phyloP scores from a whole-genome alignment of 768 basidiomycete genomes.

The Royoungia palumana region DNA sequence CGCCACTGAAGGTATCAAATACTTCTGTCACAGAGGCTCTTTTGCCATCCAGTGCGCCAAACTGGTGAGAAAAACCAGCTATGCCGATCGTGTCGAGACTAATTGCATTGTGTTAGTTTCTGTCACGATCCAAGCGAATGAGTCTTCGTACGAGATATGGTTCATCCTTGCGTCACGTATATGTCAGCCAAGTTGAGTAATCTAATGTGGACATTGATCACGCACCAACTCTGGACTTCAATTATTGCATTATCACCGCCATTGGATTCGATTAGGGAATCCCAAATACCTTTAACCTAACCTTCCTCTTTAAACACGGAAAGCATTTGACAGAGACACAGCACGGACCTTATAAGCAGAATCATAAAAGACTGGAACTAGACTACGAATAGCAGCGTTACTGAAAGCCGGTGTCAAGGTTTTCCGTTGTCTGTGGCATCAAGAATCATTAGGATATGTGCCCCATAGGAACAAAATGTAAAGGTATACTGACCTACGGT shows the following conservation, averaged over 20 bases:
- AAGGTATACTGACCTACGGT: conserved; percentile 33
- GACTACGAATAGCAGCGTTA: conserved; percentile 36
- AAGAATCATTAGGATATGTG: conserved; percentile 1
- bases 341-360: conserved; percentile 42
- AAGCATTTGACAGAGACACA: neutral
- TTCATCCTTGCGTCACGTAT: conserved; percentile 34
- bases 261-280: conserved; percentile 23
- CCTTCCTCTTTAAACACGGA: neutral
- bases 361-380: conserved; percentile 39
- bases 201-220: too few relatives aligned
- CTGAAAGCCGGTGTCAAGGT: conserved; percentile 41
- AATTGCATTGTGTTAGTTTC: neutral
- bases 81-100: conserved; percentile 46
- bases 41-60: conserved; percentile 40
- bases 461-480: conserved; percentile 19
- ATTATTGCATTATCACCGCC: conserved; percentile 33
- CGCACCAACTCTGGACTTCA: conserved; percentile 48
- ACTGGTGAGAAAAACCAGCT: conserved; percentile 45
- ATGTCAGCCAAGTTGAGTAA: too few relatives aligned
- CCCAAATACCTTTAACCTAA: conserved; percentile 33
- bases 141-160: conserved; percentile 36
- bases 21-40: conserved; percentile 20
- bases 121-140: neutral
- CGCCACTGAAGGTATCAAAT: conserved; percentile 23
- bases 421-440: conserved; percentile 34